Base-by-base conservation (phyloP, 108 stramenopile genomes). In the Cyclotella cryptica region DNA sequence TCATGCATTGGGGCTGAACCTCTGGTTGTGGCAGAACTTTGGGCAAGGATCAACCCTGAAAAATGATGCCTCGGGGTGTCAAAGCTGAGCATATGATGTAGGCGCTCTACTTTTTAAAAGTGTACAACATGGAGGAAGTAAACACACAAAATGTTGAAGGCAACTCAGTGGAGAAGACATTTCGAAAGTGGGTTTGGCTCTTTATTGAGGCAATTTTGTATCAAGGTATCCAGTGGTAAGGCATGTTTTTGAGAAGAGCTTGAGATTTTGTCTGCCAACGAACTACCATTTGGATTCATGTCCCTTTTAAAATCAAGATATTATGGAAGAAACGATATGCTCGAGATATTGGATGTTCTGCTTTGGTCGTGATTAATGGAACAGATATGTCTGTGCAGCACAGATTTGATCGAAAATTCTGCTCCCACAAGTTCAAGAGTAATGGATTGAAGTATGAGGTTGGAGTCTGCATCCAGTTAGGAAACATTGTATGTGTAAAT, bases 401-500 rank as follows among this genome's bases (percentile, higher is more conserved):
- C 55, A 22, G 40, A 60, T 75, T 67, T 44, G 52, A 42, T 3
- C 44, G 28, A 12, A 45, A 35, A 30, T 73, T 72, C 73, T 53
- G 40, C 29, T 75, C 74, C 19, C 65, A 66, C 40, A 75, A 75
- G 62, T 75, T 67, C 49, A 53, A 67, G 39, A 66, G 49, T 17
- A 58, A 45, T 43, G 75, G 65, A 14, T 26, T 76, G 40, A 68
- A 65, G 57, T 76, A 76, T 69, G 68, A 76, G 40, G 67, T 76
- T 69, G 75, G 75, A 10, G 51, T 76, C 26, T 76, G 57, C 44
- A 69, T 76, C 26, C 29, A 51, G 24, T 44, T 53, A 11, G 75
- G 75, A 58, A 51, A 76, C 27, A 69, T 68, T 43, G 75, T 76
- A 15, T 76, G 75, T 67, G 51, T 76, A 10, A 30, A 69, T 76